Base-by-base conservation (phyloP, 805 yeast genomes). In the Kazachstania martiniae region DNA sequence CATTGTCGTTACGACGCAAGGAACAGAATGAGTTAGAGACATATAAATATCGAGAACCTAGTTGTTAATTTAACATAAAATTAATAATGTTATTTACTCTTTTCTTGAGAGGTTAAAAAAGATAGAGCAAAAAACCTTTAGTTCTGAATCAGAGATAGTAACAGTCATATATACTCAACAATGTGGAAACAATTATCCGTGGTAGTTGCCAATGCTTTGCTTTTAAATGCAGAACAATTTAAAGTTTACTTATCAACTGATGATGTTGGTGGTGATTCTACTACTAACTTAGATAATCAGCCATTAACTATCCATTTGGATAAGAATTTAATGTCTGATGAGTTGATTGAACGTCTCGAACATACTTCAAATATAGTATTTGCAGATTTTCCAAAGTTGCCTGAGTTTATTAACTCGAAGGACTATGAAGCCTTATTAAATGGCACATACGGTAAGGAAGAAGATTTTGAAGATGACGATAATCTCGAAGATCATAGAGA, bases 321-420 rank as follows among this genome's bases (percentile, higher is more conserved):
- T 21, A 42, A 36, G 15, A 38, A 31, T n/a, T 32, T 37, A 2
- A 29, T 47, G 26, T 37, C 51, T 12, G 42, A 48, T 16, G 50
- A 46, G 29, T 31, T 46, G 5, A 17, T 48, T 12, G 43, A 42
- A 25, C 36, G 40, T 22, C 28, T 51, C 28, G 36, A 40, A 28
- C 37, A 34, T 9, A 39, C 47, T 16, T 45, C 54, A 0, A 50
- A 48, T 33, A 41, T 49, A 33, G 40, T 49, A 2, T 42, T 51
- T 38, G 43, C 50, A 21, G 48, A 47, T 36, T 31, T 48, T 13
- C 50, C 51, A n/a, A 48, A 40, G 6, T 21, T 44, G 25, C 57
- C 55, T 14, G 49, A 49, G 33, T 51, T 51, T 35, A 39, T 50
- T 18, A 50, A 43, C 15, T 22, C 39, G 3, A 43, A 37, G 12